Conservation (phyloP, 495 filamentous ascomycete genomes). For the Rhypophila decipiens region DNA sequence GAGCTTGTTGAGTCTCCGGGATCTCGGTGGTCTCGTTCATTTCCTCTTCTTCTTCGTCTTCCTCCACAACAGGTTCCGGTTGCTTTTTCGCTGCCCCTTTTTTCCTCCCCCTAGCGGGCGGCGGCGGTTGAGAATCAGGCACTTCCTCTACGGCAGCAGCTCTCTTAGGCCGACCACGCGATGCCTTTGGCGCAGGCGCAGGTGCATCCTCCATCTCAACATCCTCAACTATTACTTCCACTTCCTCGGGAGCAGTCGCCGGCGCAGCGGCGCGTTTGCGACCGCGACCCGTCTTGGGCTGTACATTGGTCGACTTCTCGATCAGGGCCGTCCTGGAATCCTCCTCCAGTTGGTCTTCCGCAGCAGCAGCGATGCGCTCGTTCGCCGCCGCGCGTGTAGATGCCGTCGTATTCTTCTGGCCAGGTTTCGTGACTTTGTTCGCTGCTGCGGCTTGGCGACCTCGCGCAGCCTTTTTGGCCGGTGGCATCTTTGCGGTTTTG, state of each 20-base stretch:
- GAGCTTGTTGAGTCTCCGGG: conserved; percentile 36
- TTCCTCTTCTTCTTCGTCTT: conserved; percentile 12
- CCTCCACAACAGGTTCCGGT: conserved; percentile 9
- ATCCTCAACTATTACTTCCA: conserved; percentile 36
- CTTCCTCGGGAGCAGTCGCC: conserved; percentile 14
- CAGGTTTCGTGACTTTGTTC: conserved; percentile 34
- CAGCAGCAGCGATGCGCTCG: conserved; percentile 22
- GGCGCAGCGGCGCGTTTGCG: conserved; percentile 29
- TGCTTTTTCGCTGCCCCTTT: conserved; percentile 21
- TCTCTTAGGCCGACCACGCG: conserved; percentile 28
- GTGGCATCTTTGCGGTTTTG: conserved; percentile 32
- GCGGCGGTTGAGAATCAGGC: conserved; percentile 7
- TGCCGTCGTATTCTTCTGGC: conserved; percentile 20
- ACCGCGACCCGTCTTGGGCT: conserved; percentile 20
- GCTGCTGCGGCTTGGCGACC: conserved; percentile 18
- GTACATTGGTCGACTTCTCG: conserved; percentile 41
- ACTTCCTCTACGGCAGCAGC: not conserved
- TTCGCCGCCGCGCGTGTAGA: no score
- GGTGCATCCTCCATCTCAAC: conserved; percentile 28
- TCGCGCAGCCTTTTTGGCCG: conserved; percentile 33
- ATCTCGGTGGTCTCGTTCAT: no score
- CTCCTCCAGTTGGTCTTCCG: conserved; percentile 17
- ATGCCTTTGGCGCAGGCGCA: conserved; percentile 16
- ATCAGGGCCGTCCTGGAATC: conserved; percentile 28
- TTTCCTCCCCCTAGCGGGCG: conserved; percentile 11